These are phyloP conservation scores for Styphnolobium japonicum DNA, from an alignment of 306 rosid species.

Conservation along the genomic window DNA sequence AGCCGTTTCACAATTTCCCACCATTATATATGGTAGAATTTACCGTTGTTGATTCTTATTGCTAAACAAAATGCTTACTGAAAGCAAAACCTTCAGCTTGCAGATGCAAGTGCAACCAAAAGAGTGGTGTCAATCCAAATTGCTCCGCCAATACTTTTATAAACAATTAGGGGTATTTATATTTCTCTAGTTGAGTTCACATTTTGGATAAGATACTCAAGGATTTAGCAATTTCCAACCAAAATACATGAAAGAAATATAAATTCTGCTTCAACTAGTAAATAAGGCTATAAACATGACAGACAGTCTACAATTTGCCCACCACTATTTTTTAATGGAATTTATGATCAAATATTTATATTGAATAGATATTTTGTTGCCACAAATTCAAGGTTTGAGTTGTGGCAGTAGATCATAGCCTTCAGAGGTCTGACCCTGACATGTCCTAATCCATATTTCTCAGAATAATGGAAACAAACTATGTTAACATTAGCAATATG, in stretches of 20 bases:
- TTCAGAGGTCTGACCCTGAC: not conserved
- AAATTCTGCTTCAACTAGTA: not conserved
- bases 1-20: not conserved
- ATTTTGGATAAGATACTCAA: not conserved
- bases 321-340: not conserved
- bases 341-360: not conserved
- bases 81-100: not conserved
- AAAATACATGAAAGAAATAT: not conserved
- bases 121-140: not conserved
- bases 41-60: not conserved
- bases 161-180: not conserved
- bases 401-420: not conserved
- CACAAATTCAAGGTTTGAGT: not conserved
- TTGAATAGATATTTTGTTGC: not conserved
- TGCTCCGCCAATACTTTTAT: not conserved
- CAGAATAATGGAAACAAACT: conserved; percentile 8
- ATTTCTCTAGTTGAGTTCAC: not conserved
- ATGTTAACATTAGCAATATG: not conserved
- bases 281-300: not conserved
- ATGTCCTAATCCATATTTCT: conserved; percentile 7
- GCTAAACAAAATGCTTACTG: not conserved
- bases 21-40: not conserved
- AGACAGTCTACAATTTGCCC: not conserved
- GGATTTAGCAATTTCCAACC: not conserved
- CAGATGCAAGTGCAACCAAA: not conserved